These are phyloP conservation scores for Fusarium verticillioides DNA, from an alignment of 2,329 filamentous ascomycete species.

Conservation along the genomic window DNA sequence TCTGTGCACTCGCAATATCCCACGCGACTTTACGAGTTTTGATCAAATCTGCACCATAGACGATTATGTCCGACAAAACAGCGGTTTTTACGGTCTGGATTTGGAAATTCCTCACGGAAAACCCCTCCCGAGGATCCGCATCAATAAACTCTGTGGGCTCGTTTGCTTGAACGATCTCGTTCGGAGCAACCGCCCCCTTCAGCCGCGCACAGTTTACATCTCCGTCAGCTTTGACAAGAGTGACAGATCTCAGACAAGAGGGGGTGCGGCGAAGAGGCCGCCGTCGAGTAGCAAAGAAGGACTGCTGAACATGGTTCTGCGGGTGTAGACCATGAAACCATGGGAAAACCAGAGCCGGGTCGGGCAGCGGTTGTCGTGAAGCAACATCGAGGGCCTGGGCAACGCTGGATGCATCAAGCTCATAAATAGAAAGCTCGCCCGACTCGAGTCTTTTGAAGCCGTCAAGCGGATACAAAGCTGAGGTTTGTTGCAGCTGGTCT, in stretches of 20 bases:
- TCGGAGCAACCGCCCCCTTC: slow-evolving; percentile 86
- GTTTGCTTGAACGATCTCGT: slow-evolving; percentile 75
- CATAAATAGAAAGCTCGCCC: slow-evolving; percentile 72
- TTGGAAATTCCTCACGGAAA: slow-evolving; percentile 96
- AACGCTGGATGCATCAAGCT: slow-evolving; percentile 75
- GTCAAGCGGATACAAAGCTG: slow-evolving; percentile 80
- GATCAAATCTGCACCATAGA: slow-evolving; percentile 82
- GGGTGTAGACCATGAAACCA: slow-evolving; percentile 96
- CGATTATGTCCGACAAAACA: slow-evolving; percentile 87
- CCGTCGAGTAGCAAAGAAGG: slow-evolving; percentile 86
- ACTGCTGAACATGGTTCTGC: slow-evolving; percentile 86
- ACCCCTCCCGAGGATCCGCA: slow-evolving; percentile 87
- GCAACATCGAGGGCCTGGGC: slow-evolving; percentile 79
- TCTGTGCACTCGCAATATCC: slow-evolving; percentile 80
- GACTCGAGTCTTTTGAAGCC: slow-evolving; percentile 64
- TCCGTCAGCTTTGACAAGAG: slow-evolving; percentile 88
- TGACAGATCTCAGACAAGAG: slow-evolving; percentile 81
- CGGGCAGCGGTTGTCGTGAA: slow-evolving; percentile 83
- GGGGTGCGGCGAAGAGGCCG: slow-evolving; percentile 75
- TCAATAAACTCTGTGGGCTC: slow-evolving; percentile 75
- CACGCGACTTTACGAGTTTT: slow-evolving; percentile 71
- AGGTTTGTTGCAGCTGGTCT: slow-evolving; percentile 67
- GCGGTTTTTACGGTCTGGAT: slow-evolving; percentile 93
- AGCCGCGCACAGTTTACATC: slow-evolving; percentile 79
- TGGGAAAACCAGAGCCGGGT: slow-evolving; percentile 88